Evolutionary conservation across 176 grass and related monocot species (phyloP).

Genomic region (Aegilops tauschii): DNA sequence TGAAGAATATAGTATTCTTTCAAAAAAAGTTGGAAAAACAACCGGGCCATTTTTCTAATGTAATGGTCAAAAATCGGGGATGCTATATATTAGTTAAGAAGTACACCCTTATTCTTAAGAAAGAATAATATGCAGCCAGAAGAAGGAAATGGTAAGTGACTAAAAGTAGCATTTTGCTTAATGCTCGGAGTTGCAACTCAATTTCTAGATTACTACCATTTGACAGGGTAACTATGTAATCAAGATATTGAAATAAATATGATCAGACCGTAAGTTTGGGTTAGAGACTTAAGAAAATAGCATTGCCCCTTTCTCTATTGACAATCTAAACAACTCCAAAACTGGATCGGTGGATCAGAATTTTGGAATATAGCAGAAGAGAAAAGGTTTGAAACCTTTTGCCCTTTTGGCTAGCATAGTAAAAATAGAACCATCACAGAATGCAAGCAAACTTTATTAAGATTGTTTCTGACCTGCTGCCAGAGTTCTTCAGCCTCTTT

Average conservation of each 20-base stretch:
- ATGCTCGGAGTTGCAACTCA: not conserved
- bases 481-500: conserved; percentile 89
- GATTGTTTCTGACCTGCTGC: conserved; percentile 56
- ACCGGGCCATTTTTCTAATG: not conserved
- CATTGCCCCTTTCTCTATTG: not conserved
- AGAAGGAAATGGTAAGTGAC: not conserved
- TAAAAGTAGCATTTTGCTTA: not conserved
- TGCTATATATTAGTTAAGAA: not conserved
- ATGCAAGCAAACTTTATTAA: not conserved
- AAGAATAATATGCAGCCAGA: not conserved
- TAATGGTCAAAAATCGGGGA: not conserved
- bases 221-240: not conserved
- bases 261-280: not conserved
- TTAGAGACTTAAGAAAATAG: not conserved
- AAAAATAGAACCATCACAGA: not conserved
- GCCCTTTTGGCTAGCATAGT: not conserved
- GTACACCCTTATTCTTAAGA: not conserved
- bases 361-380: not conserved
- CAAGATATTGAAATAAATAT: not conserved
- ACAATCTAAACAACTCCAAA: not conserved
- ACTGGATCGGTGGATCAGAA: not conserved
- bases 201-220: not conserved
- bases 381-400: not conserved
- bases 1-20: not conserved
- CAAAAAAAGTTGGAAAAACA: not conserved